phyloP scores from a whole-genome alignment of 306 rosid species.

The Cucumis sativus region Cucumber_9930_V3 NC_026657.2:31354001-31354500 shows the following conservation, averaged over 20 bases:
- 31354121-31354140: slow-evolving; percentile 5
- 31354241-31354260: slow-evolving; percentile 77
- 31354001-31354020: slow-evolving; percentile 29
- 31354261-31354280: slow-evolving; percentile 66
- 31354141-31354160: slow-evolving; percentile 6
- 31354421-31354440: background rate
- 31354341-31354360: background rate
- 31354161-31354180: slow-evolving; percentile 86
- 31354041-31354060: slow-evolving; percentile 62
- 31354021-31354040: slow-evolving; percentile 56
- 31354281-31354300: slow-evolving; percentile 8
- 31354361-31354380: background rate
- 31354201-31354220: slow-evolving; percentile 72
- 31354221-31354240: slow-evolving; percentile 56
- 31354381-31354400: background rate
- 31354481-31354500: background rate
- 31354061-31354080: slow-evolving; percentile 1
- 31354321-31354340: background rate
- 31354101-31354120: slow-evolving; percentile 10
- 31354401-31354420: background rate
- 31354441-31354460: background rate
- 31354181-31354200: slow-evolving; percentile 51
- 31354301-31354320: background rate
- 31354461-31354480: background rate
- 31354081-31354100: background rate